Base-by-base conservation (phyloP, 306 rosid species). In the Mucuna pruriens region DNA sequence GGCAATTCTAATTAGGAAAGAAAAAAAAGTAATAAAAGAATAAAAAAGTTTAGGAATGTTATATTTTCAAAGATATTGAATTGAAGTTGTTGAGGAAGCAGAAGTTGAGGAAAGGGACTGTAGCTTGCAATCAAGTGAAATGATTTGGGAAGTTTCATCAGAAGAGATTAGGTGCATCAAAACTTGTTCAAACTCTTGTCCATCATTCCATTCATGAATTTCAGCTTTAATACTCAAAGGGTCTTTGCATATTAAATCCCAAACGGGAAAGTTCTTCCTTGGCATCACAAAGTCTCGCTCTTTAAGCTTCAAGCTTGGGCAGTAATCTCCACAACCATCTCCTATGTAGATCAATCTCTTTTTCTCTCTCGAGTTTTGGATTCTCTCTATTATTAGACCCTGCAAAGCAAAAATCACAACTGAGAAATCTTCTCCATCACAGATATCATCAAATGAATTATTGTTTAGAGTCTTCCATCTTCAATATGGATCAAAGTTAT, bases 321-420 rank as follows among this genome's bases (percentile, higher is more conserved):
- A 91, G 4, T 86, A 89, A 17, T 89, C 93, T 1, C 93, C 95
- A 67, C 33, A 40, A 4, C 93, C 91, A 79, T 89, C 95, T 0
- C 95, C 95, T 15, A 89, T 84, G 62, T 91, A 91, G 73, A 89
- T 89, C 38, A 89, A 34, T 67, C 87, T 91, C 76, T 86, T 91
- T 58, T 25, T 45, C 31, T 29, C 2, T 3, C 3, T 29, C 31
- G 84, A 83, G 1, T 74, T 74, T 77, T 80, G 88, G 25, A 88
- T 90, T 70, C 84, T 86, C 48, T 90, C 84, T 31, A 90, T 85
- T 51, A 88, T 74, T 25, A 77, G 52, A 75, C 90, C 87, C 94
- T 90, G 86, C 2, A 40, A 33, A 20, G 6, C 7, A 20, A 42
- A 62, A 29, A 48, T 23, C 26, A 77, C 9, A 51, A 29, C 31